Evolutionary conservation across 2,329 filamentous ascomycete species (phyloP), one percentile per base, ranked within the genome.

Genomic region (Ophiosphaerella narmari): DNA sequence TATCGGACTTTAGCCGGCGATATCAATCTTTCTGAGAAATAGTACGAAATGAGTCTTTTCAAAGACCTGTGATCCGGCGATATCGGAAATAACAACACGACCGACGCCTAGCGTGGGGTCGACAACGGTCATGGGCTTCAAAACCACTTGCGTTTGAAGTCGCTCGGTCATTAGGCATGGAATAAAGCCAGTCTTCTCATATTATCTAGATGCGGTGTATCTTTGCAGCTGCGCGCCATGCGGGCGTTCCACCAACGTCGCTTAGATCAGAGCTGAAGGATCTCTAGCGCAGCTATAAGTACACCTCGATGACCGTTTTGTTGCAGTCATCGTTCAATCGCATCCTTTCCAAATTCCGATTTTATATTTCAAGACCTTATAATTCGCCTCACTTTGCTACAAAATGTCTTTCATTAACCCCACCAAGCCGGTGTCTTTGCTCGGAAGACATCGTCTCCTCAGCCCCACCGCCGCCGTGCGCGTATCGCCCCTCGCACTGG

Each of bases 361-460:
- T 32, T 9, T 32, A 3, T 11, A 29, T 11, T 31, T 31, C 38
- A 40, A 23, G 5, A 40, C 8, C 14, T 23, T 23, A 12, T 6
- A 23, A 14, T 16, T 21, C 12, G 6, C 29, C 18, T 40, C 18
- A 21, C 18, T 21, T 2, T 4, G 18, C 3, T 21, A 21, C 24
- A 44, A 39, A 2, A 56, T 56, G 53, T 42, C 53, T 8, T 53
- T 53, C 41, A 45, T 50, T 14, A 36, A 26, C 0, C 39, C 39
- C n/a, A 7, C 35, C 1, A 29, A 37, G 29, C 52, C 53, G 7
- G 38, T 46, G 3, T 86, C 85, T 49, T 80, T 83, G 47, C 72
- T 90, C 56, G 85, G 78, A 52, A 80, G 84, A 45, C 87, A 89
- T 61, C 84, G 86, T 6, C 72, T 90, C 39, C 80, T 90, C 11